Evolutionary conservation across 208 protist genomes (phyloP).

Genomic region (Phytomonas sp.): DNA sequence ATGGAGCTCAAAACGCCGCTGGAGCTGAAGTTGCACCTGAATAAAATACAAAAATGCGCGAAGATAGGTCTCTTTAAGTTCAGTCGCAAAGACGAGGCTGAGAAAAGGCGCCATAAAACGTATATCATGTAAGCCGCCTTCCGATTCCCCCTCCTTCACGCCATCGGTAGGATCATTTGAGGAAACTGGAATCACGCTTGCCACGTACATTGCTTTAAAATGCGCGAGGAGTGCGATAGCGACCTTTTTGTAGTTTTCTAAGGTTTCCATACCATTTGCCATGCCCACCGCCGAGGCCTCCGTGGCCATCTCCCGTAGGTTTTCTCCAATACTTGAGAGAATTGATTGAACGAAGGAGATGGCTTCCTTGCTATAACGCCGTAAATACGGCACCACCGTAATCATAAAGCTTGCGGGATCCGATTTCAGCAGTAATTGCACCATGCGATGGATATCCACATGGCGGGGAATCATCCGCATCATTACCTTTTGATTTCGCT

Average conservation of each 20-base stretch:
- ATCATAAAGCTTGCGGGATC: conserved; percentile 39
- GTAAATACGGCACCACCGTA: conserved; percentile 49
- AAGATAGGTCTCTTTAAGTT: conserved; percentile 45
- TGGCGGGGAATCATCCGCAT: conserved; percentile 40
- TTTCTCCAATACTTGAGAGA: conserved; percentile 39
- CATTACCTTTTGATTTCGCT: conserved; percentile 41
- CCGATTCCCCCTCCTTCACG: conserved; percentile 11
- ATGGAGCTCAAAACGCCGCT: conserved; percentile 25
- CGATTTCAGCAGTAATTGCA: conserved; percentile 39
- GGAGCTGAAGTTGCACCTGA: conserved; percentile 59
- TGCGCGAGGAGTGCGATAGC: conserved; percentile 32
- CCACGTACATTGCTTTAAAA: conserved; percentile 55
- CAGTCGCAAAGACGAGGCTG: conserved; percentile 40
- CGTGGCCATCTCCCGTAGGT: conserved; percentile 34
- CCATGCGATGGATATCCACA: conserved; percentile 49
- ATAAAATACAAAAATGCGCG: conserved; percentile 60
- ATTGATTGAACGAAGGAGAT: conserved; percentile 60
- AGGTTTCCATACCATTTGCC: background rate
- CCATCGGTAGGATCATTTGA: conserved; percentile 4
- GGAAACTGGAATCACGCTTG: conserved; percentile 31
- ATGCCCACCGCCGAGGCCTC: conserved; percentile 7
- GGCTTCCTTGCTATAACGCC: conserved; percentile 42
- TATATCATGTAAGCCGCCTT: conserved; percentile 36
- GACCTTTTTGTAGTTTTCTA: conserved; percentile 24
- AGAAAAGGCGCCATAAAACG: conserved; percentile 70